Evolutionary conservation across 768 basidiomycete genomes (phyloP), one percentile per base, ranked within the genome.

Genomic region (Boletus vermiculosoides): DNA sequence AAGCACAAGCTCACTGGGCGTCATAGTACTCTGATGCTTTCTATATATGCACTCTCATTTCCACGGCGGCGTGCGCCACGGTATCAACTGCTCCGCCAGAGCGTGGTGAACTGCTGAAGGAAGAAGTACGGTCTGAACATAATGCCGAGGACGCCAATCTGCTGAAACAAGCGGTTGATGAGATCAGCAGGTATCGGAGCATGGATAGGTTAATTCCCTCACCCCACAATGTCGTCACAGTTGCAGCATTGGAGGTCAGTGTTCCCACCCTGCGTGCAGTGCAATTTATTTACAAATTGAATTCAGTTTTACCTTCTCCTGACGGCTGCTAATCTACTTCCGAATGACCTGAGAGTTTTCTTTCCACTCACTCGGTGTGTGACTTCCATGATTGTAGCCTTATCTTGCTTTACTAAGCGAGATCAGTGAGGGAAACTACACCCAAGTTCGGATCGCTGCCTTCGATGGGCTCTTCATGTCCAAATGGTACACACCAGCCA

Each of bases 171-270:
- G 90, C 88, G 2, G 70, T 88, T 45, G 80, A 85, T 20, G 93
- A 96, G 68, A 83, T 98, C 33, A 91, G 94, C 65, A 83, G 96
- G 44, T 96, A 95, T 74, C 86, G 93, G 55, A 92, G 86, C 66
- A 93, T 97, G 87, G 97, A 99, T 72, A 81, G 94, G 53, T 78
- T 98, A 16, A 94, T 98, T 55, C 94, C 97, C 10, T 96, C 95
- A 1, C 86, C 87, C 47, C 94, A 96, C 64, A 99, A 99, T 67
- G 85, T 92, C 34, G 89, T 98, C 28, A 95, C 97, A 0, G 82
- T 90, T 48, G 92, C 97, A 25, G 88, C 87, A 9, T 77, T 99
- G 53, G 92, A 98, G 83, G 94, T 96, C 58, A 56, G 83, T 73
- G 7, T n/a, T 31, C 45, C 37, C 18, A 8, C 42, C 53, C 22